These are phyloP conservation scores for Diaporthe destruens DNA, from an alignment of 2,329 filamentous ascomycete species.

Conservation along the genomic window DNA sequence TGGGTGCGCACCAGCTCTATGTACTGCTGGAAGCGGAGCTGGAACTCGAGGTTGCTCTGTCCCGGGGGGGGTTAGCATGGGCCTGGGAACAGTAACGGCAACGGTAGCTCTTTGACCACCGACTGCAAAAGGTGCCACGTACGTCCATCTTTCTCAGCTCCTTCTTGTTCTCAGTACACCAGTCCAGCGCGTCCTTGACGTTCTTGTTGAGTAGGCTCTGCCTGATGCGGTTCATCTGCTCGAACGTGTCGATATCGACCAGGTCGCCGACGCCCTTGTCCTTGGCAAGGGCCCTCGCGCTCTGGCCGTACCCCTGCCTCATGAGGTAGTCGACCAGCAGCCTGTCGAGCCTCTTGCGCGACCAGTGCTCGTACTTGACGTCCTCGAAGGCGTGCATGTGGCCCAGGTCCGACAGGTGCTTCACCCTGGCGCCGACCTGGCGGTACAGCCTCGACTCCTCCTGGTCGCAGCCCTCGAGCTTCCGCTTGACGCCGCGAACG, in stretches of 20 bases:
- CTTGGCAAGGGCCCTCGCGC: constrained; percentile 78
- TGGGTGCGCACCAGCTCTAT: constrained; percentile 86
- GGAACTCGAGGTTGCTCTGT: constrained; percentile 88
- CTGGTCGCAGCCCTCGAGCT: constrained; percentile 80
- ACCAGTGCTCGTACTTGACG: constrained; percentile 94
- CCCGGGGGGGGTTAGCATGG: background rate
- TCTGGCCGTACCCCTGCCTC: constrained; percentile 83
- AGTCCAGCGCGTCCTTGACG: constrained; percentile 83
- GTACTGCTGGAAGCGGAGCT: constrained; percentile 93
- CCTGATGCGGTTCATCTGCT: constrained; percentile 82
- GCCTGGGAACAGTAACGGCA: too few species aligned
- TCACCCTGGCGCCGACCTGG: constrained; percentile 80
- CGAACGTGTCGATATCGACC: constrained; percentile 90
- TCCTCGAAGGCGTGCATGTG: constrained; percentile 85
- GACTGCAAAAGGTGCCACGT: constrained; percentile 47
- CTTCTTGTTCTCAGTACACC: constrained; percentile 95
- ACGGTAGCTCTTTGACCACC: too few species aligned
- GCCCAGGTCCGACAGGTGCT: constrained; percentile 86
- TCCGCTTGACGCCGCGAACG: constrained; percentile 89
- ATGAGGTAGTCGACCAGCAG: constrained; percentile 94
- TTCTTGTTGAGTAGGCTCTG: constrained; percentile 77
- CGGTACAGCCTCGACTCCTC: constrained; percentile 84
- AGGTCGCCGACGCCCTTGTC: constrained; percentile 83
- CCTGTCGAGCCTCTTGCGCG: constrained; percentile 82
- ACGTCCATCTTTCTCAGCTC: constrained; percentile 89